Evolutionary conservation across 2,329 filamentous ascomycete species (phyloP).

Genomic region (Colletotrichum graminicola): DNA sequence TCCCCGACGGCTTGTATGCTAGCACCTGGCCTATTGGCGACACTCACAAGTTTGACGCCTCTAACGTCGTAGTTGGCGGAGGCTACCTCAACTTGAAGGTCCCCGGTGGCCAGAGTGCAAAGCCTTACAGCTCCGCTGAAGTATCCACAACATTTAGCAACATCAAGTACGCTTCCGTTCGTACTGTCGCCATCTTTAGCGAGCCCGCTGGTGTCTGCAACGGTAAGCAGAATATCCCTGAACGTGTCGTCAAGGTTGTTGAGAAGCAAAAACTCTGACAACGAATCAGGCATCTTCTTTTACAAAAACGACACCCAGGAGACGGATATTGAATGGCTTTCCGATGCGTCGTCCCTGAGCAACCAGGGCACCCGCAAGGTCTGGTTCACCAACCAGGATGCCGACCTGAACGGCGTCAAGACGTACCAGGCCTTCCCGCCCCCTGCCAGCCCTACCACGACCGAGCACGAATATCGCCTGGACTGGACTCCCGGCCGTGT

Average conservation of each 20-base stretch:
- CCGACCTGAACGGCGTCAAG: constrained; percentile 42
- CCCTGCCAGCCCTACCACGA: constrained; percentile 44
- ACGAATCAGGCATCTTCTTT: constrained; percentile 48
- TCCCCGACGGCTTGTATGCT: constrained; percentile 45
- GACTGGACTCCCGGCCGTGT: constrained; percentile 48
- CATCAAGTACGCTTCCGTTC: constrained; percentile 49
- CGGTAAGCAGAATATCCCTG: constrained; percentile 38
- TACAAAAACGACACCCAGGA: constrained; percentile 48
- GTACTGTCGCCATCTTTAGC: constrained; percentile 48
- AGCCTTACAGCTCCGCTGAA: constrained; percentile 46
- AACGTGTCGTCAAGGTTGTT: too few species aligned
- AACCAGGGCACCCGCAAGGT: constrained; percentile 46
- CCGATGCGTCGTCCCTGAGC: constrained; percentile 46
- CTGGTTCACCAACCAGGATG: constrained; percentile 51
- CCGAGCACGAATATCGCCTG: constrained; percentile 50
- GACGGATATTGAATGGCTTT: constrained; percentile 51
- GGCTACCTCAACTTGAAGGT: constrained; percentile 49
- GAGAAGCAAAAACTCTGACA: neutral
- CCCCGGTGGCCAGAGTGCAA: constrained; percentile 45
- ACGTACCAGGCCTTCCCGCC: constrained; percentile 41
- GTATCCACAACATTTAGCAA: constrained; percentile 45
- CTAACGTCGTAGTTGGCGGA: constrained; percentile 45
- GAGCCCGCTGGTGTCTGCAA: constrained; percentile 50
- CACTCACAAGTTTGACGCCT: constrained; percentile 32
- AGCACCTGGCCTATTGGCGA: constrained; percentile 44